Percentiles rank a stretch among this genome's conserved stretches.
Evolutionary conservation across 2,329 filamentous ascomycete genomes (phyloP).

Genomic region (Colletotrichum tabaci): DNA sequence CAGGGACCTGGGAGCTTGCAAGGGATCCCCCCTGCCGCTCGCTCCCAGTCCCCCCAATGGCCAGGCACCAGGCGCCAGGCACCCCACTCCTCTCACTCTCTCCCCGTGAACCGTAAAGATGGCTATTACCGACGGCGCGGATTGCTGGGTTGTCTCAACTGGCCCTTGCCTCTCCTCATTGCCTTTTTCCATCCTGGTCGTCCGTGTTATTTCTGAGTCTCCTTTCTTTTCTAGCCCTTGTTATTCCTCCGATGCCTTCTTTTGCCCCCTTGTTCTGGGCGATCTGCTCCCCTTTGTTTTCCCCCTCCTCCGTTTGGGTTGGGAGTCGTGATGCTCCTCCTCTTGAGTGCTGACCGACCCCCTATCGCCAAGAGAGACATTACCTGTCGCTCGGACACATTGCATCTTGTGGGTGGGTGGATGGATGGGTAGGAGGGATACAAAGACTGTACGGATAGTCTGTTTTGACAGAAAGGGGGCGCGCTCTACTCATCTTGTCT

Average conservation of each 20-base stretch:
- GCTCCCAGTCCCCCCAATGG: slow-evolving; percentile 3
- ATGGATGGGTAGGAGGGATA: not conserved
- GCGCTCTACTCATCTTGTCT: slow-evolving; percentile 31
- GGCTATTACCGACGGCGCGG: slow-evolving; percentile 36
- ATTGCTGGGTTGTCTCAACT: slow-evolving; percentile 40
- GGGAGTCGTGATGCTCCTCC: slow-evolving; percentile 6
- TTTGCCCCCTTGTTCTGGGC: slow-evolving; percentile 22
- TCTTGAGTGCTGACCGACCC: not conserved
- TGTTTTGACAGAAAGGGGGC: slow-evolving; percentile 17
- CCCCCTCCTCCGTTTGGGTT: not conserved
- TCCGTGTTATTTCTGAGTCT: slow-evolving; percentile 7
- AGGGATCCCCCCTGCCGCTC: slow-evolving; percentile 18
- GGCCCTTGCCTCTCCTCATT: slow-evolving; percentile 30
- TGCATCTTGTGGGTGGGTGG: slow-evolving; percentile 1
- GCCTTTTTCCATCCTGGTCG: slow-evolving; percentile 28
- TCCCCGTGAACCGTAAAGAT: not conserved
- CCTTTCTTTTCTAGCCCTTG: slow-evolving; percentile 20
- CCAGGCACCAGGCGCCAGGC: not conserved
- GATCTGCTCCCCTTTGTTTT: slow-evolving; percentile 20
- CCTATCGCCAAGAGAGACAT: slow-evolving; percentile 28
- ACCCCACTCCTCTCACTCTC: not conserved
- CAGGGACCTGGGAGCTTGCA: slow-evolving; percentile 21
- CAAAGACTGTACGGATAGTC: not conserved
- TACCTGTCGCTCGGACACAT: slow-evolving; percentile 33
- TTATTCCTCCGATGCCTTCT: slow-evolving; percentile 34